Evolutionary conservation across 2,329 filamentous ascomycete genomes (phyloP).

Genomic region (Chrysoporthe puriensis): DNA sequence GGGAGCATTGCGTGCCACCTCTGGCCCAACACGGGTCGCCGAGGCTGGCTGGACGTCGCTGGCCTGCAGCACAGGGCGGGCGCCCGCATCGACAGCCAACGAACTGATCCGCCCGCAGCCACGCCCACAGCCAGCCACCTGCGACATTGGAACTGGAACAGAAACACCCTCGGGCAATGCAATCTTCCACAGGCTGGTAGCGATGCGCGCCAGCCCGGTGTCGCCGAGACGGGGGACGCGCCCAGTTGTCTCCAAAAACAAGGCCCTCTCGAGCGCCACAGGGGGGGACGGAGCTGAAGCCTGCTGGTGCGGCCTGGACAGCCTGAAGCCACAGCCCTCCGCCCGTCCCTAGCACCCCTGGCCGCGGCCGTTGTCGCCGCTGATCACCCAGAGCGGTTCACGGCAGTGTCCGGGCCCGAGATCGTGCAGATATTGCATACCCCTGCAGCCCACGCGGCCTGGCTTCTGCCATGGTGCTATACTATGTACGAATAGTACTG

Average conservation of each 20-base stretch:
- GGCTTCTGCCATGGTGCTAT: not conserved
- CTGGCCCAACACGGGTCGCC: not conserved
- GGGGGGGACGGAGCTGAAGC: conserved; percentile 1
- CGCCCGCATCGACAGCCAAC: not conserved
- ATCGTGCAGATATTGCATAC: conserved; percentile 27
- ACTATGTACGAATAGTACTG: too few species aligned
- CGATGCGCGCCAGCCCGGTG: not conserved
- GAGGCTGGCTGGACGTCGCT: not conserved
- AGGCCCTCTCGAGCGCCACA: not conserved
- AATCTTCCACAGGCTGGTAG: not conserved
- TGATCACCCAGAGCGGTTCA: conserved; percentile 27
- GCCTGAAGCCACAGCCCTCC: not conserved
- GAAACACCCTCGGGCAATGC: not conserved
- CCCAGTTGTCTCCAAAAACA: not conserved
- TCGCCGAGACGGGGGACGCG: not conserved
- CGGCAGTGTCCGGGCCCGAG: conserved; percentile 26
- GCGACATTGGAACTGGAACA: not conserved
- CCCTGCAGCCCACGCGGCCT: conserved; percentile 25
- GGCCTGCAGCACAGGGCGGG: not conserved
- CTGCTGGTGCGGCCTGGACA: too few species aligned
- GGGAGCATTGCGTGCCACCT: not conserved
- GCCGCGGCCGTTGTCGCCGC: conserved; percentile 18
- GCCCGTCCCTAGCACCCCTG: conserved; percentile 19
- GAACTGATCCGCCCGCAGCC: too few species aligned
- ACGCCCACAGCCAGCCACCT: not conserved